A percentile compares a stretch with the other conserved stretches of the same genome.
phyloP scores from a whole-genome alignment of 2,329 filamentous ascomycete genomes.

The Neonectria punicea region DNA sequence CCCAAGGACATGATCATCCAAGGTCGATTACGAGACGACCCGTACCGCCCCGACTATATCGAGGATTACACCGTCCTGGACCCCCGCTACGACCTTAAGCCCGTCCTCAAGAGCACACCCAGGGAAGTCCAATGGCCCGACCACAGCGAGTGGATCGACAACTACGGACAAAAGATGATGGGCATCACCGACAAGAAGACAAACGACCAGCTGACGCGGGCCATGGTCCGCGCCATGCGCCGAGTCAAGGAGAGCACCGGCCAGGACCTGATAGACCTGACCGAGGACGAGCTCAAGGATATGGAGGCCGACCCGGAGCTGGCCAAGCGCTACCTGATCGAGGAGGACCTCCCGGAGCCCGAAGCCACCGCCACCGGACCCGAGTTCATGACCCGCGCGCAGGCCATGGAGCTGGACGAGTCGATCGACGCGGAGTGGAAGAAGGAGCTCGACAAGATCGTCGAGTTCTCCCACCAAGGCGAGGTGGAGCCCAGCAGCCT shows the following conservation, averaged over 20 bases:
- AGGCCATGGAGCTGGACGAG: constrained; percentile 52
- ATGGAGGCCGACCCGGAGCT: constrained; percentile 54
- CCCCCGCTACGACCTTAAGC: constrained; percentile 80
- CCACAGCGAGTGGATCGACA: constrained; percentile 66
- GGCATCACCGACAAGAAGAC: constrained; percentile 55
- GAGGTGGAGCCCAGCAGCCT: constrained; percentile 48
- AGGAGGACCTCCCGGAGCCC: constrained; percentile 42
- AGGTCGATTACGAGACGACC: constrained; percentile 76
- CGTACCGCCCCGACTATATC: constrained; percentile 77
- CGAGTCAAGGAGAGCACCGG: constrained; percentile 55
- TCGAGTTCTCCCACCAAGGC: constrained; percentile 43
- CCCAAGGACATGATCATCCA: constrained; percentile 79
- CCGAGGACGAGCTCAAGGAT: constrained; percentile 58
- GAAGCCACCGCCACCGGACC: constrained; percentile 40
- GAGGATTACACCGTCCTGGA: constrained; percentile 85
- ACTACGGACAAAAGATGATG: constrained; percentile 63
- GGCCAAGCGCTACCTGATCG: constrained; percentile 50
- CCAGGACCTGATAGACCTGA: constrained; percentile 59
- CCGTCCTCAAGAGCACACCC: constrained; percentile 59
- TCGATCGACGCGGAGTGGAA: constrained; percentile 50
- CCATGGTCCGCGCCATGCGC: constrained; percentile 55
- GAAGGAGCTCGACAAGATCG: constrained; percentile 51
- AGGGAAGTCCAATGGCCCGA: constrained; percentile 68
- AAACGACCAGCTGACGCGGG: constrained; percentile 54
- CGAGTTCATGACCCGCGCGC: constrained; percentile 47